Conservation (phyloP, 2,329 filamentous ascomycete genomes). For the Chrysoporthe deuterocubensis region DNA sequence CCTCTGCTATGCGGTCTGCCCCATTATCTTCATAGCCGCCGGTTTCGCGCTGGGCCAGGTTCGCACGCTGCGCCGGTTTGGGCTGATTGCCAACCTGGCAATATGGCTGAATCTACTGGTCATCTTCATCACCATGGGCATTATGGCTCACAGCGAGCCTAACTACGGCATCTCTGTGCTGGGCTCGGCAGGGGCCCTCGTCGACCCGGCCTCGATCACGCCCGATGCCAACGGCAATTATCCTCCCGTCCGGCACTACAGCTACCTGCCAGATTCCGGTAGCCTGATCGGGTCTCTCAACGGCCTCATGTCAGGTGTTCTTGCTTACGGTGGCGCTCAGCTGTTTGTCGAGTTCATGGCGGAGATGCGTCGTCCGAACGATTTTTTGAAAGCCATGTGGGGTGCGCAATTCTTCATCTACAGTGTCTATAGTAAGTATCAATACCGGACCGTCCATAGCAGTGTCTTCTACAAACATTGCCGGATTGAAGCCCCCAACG, state of each 20-base stretch:
- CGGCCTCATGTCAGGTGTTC: conserved; percentile 58
- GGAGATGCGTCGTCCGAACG: conserved; percentile 48
- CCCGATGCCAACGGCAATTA: conserved; percentile 39
- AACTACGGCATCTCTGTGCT: conserved; percentile 46
- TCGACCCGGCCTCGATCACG: conserved; percentile 36
- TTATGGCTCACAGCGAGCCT: conserved; percentile 52
- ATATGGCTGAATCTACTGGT: conserved; percentile 60
- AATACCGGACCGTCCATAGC: too few relatives aligned
- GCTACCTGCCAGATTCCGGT: conserved; percentile 45
- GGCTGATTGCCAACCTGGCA: conserved; percentile 58
- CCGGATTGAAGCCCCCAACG: neutral
- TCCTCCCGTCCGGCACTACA: conserved; percentile 44
- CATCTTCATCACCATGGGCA: conserved; percentile 60
- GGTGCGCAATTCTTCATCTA: conserved; percentile 47
- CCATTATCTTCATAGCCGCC: conserved; percentile 52
- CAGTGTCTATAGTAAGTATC: conserved; percentile 37
- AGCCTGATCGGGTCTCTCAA: conserved; percentile 51
- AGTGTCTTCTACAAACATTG: too few relatives aligned
- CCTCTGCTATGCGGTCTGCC: conserved; percentile 58
- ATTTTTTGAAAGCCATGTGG: conserved; percentile 48
- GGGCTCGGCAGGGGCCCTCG: conserved; percentile 36
- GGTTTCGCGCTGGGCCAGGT: conserved; percentile 61
- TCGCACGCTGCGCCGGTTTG: conserved; percentile 56
- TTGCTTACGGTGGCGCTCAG: conserved; percentile 62
- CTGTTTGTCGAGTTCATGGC: conserved; percentile 62